Evolutionary conservation across 805 yeast species (phyloP).

Genomic region (Metschnikowia vanudenii): DNA sequence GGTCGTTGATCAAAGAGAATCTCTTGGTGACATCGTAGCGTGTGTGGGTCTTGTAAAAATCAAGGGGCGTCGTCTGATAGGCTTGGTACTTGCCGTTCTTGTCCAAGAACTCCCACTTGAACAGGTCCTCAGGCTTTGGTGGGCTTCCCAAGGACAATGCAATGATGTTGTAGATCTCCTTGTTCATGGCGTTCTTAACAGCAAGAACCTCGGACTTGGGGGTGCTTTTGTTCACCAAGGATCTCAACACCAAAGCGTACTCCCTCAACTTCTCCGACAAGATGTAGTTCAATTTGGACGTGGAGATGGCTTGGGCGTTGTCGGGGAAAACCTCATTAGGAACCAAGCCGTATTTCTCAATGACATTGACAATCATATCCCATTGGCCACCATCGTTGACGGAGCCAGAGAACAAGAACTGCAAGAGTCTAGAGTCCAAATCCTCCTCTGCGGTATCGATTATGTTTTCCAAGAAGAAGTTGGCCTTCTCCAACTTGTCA

Average conservation of each 20-base stretch:
- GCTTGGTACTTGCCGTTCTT: conserved; percentile 60
- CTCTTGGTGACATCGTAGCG: conserved; percentile 49
- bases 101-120: conserved; percentile 74
- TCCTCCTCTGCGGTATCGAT: conserved; percentile 65
- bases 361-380: conserved; percentile 74
- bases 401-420: conserved; percentile 63
- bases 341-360: conserved; percentile 77
- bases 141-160: conserved; percentile 75
- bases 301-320: conserved; percentile 54
- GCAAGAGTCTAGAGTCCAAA: conserved; percentile 69
- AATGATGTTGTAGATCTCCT: conserved; percentile 63
- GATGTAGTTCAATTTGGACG: conserved; percentile 55
- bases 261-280: conserved; percentile 73
- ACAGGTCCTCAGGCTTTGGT: conserved; percentile 65
- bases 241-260: conserved; percentile 69
- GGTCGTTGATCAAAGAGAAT: conserved; percentile 77
- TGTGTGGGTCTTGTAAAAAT: conserved; percentile 58
- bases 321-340: conserved; percentile 77
- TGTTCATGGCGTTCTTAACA: conserved; percentile 45
- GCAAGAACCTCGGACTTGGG: conserved; percentile 35
- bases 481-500: conserved; percentile 83
- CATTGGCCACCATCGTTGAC: conserved; percentile 86
- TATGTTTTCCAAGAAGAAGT: conserved; percentile 74
- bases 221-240: conserved; percentile 42
- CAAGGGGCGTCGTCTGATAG: conserved; percentile 60